Percentiles rank a stretch among this genome's conserved stretches.
Conservation (phyloP, 306 rosid genomes). For the Gillenia trifoliata region DNA sequence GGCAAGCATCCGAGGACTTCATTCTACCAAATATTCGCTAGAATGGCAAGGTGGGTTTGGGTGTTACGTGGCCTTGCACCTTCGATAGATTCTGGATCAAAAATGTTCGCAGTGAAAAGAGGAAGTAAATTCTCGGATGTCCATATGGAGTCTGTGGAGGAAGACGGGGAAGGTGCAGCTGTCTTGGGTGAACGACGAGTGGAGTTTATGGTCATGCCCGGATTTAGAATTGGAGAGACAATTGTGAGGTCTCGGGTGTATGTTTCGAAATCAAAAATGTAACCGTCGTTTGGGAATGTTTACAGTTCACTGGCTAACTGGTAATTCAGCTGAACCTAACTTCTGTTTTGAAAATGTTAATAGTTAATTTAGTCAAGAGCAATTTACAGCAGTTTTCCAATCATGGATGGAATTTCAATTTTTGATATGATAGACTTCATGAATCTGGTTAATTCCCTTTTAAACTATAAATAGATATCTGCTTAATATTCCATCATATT, state of each 20-base stretch:
- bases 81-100: slow-evolving; percentile 49
- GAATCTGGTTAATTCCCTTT: slow-evolving; percentile 19
- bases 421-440: neutral
- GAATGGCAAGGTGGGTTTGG: slow-evolving; percentile 87
- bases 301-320: slow-evolving; percentile 29
- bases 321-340: slow-evolving; percentile 29
- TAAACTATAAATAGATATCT: slow-evolving; percentile 25
- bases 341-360: slow-evolving; percentile 26
- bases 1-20: slow-evolving; percentile 79
- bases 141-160: slow-evolving; percentile 65
- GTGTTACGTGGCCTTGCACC: slow-evolving; percentile 48
- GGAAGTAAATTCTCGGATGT: slow-evolving; percentile 48
- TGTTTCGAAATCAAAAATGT: slow-evolving; percentile 27
- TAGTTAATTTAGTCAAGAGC: slow-evolving; percentile 4
- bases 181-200: slow-evolving; percentile 31
- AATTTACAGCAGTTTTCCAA: slow-evolving; percentile 18
- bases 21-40: slow-evolving; percentile 71
- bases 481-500: neutral
- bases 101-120: slow-evolving; percentile 45
- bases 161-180: slow-evolving; percentile 26
- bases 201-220: slow-evolving; percentile 82
- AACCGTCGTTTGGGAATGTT: slow-evolving; percentile 13
- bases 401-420: slow-evolving; percentile 12
- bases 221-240: slow-evolving; percentile 51
- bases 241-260: slow-evolving; percentile 65